These are phyloP conservation scores for Amphibolis antarctica DNA, from an alignment of 106 monocot genomes.

Conservation along the genomic window DNA sequence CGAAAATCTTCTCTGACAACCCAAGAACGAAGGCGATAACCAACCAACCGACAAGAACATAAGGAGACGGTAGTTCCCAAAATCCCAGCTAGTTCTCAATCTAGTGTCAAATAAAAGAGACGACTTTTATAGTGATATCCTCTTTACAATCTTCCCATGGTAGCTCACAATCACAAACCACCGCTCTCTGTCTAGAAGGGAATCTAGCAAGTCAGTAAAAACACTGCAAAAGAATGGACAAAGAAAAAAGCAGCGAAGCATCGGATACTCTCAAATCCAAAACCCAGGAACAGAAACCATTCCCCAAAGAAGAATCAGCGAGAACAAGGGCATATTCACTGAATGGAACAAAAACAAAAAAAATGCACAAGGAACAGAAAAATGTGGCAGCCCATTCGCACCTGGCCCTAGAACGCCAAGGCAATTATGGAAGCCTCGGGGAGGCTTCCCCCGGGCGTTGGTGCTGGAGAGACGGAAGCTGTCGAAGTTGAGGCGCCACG, in stretches of 20 bases:
- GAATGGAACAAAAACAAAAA: no score
- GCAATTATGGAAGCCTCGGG: neutral
- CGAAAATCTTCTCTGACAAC: neutral
- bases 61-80: neutral
- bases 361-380: no score
- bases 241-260: neutral
- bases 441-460: neutral
- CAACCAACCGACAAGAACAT: neutral
- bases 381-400: neutral
- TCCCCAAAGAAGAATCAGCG: neutral
- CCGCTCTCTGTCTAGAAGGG: neutral
- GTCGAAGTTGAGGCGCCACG: conserved; percentile 14
- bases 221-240: neutral
- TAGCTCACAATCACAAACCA: neutral
- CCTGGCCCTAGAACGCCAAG: neutral
- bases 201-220: neutral
- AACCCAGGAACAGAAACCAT: neutral
- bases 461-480: conserved; percentile 5
- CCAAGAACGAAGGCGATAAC: neutral
- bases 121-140: no score
- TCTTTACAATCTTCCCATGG: neutral
- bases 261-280: neutral
- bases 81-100: no score
- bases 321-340: no score
- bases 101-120: no score